Evolutionary conservation across 1,139 yeast genomes (phyloP).

Genomic region (Hansenula anomala): DNA sequence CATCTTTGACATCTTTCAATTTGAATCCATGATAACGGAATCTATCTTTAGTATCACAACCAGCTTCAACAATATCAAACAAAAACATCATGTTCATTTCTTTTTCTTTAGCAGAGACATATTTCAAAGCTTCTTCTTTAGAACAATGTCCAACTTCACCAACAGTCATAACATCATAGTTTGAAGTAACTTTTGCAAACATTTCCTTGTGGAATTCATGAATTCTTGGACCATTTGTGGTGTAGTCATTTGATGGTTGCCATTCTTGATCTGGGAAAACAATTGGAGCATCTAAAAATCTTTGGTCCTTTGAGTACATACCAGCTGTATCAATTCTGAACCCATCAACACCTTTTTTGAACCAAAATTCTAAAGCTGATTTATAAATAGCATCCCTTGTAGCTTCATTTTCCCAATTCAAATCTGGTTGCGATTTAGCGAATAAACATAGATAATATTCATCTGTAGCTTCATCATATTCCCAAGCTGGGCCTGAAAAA

Average conservation of each 20-base stretch:
- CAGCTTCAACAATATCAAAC: constrained; percentile 43
- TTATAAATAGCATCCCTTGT: constrained; percentile 47
- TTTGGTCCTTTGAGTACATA: constrained; percentile 41
- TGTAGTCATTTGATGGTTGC: constrained; percentile 34
- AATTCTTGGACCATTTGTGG: constrained; percentile 46
- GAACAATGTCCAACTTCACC: constrained; percentile 48
- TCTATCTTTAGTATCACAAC: constrained; percentile 27
- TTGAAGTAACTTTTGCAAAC: constrained; percentile 38
- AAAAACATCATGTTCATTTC: constrained; percentile 51
- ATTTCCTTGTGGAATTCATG: constrained; percentile 55
- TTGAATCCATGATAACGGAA: constrained; percentile 35
- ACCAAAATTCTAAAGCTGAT: constrained; percentile 48
- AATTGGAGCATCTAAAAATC: constrained; percentile 46
- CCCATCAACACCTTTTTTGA: constrained; percentile 52
- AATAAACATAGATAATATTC: constrained; percentile 52
- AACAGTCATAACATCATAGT: constrained; percentile 52
- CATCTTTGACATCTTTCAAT: constrained; percentile 39
- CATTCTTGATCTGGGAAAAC: constrained; percentile 34
- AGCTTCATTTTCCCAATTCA: constrained; percentile 55
- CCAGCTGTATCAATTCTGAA: constrained; percentile 55
- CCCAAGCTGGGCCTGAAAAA: constrained; percentile 55
- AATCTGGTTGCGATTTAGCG: constrained; percentile 51
- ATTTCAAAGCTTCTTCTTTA: constrained; percentile 39
- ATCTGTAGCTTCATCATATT: constrained; percentile 44
- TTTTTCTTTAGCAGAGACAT: constrained; percentile 42